Base-by-base conservation (phyloP, 2,329 filamentous ascomycete genomes). In the Tolypocladium endophyticum region DNA sequence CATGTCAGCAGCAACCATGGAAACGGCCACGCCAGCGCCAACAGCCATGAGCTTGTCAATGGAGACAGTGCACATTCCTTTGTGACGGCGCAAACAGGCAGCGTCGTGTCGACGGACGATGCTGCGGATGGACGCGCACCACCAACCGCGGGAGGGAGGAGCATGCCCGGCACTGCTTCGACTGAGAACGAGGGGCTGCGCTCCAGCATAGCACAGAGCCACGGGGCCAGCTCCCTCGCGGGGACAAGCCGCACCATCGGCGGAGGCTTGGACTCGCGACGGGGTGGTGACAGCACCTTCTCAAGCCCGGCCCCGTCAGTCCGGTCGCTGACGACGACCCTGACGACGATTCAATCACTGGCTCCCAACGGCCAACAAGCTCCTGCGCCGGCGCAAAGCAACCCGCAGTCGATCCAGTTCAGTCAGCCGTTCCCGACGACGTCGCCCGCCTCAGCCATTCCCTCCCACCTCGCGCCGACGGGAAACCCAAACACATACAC, bases 331-430 rank as follows among this genome's bases (percentile, higher is more conserved):
- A 90, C 90, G 1, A 94, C 90, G 0, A 94, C 90, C 1, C 78
- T 95, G 59, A 94, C 90, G 0, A 95, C 90, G 0, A 92, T 95
- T 61, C 90, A 93, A 68, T 93, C 90, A 1, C 79, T 85, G 62
- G 83, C 84, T 4, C 83, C 85, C 5, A 84, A 83, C 58, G 79
- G 76, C 74, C 58, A 76, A 73, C 56, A 70, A 59, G 64, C 67
- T 63, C 62, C 69, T 62, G 57, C 68, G 65, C 62, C 70, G 11
- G 63, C 65, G 54, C 74, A 76, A 60, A 76, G 71, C 64, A 76
- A 73, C 55, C 71, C 75, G 35, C 77, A 81, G 64, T 76, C 78
- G 12, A 81, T 87, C 61, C 83, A 86, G 65, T 87, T 88, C 72
- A 81, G 79, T 62, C 85, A 87, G 63, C 85, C 86, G 7, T 87